A percentile compares a stretch with the other conserved stretches of the same genome.
These are phyloP conservation scores for Camptophora hylomeconis DNA, from an alignment of 2,329 filamentous ascomycete species.

Conservation along the genomic window DNA sequence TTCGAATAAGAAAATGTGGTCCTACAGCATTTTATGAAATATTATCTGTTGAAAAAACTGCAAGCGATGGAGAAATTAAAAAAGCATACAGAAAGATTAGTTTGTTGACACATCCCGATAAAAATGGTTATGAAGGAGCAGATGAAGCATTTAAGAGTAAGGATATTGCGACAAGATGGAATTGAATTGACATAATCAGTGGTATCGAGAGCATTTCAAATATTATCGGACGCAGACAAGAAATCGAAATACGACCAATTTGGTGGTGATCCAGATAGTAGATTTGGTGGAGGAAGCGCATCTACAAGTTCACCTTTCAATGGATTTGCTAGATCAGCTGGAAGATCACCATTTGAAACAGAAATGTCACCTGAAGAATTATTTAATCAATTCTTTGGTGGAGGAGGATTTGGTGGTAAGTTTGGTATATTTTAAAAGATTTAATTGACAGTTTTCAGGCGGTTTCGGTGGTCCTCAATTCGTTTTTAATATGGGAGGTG, in stretches of 20 bases:
- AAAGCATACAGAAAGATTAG: constrained; percentile 95
- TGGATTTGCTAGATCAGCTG: constrained; percentile 32
- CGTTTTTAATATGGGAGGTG: constrained; percentile 88
- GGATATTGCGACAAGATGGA: constrained; percentile 18
- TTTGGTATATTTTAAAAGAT: constrained; percentile 38
- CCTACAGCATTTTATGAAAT: constrained; percentile 94
- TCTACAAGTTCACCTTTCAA: constrained; percentile 33
- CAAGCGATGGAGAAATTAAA: constrained; percentile 76
- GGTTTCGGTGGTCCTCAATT: constrained; percentile 75
- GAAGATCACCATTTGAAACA: constrained; percentile 54
- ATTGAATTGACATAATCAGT: constrained; percentile 33
- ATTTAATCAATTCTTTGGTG: constrained; percentile 93
- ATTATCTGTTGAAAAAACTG: constrained; percentile 55
- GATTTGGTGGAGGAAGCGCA: constrained; percentile 50
- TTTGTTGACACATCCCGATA: constrained; percentile 92
- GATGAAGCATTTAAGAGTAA: constrained; percentile 93
- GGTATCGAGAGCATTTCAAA: constrained; percentile 85
- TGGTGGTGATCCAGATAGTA: constrained; percentile 81
- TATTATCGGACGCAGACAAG: constrained; percentile 89
- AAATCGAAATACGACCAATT: constrained; percentile 75
- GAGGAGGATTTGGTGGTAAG: constrained; percentile 37
- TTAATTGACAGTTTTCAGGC: constrained; percentile 21
- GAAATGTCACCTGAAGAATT: constrained; percentile 94
- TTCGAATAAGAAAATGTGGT: constrained; percentile 73
- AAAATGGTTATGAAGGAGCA: constrained; percentile 90